A percentile compares a stretch with the other conserved stretches of the same genome.
phyloP scores from a whole-genome alignment of 2,329 filamentous ascomycete genomes.

The Phyllosticta ampelicida region DNA sequence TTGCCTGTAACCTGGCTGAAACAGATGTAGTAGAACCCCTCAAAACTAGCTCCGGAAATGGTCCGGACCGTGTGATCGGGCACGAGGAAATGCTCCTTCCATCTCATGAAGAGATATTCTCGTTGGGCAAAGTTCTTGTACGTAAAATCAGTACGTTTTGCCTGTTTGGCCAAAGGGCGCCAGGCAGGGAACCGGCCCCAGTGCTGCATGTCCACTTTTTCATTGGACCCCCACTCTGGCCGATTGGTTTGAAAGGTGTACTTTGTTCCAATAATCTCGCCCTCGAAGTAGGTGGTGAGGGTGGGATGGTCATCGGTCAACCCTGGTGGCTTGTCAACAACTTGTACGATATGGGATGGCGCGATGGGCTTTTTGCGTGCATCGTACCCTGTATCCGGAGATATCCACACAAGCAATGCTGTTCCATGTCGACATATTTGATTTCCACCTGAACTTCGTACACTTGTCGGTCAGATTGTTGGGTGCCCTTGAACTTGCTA shows the following conservation, averaged over 20 bases:
- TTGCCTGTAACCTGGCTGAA: slow-evolving; percentile 85
- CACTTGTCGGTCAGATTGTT: slow-evolving; percentile 82
- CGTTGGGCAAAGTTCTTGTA: slow-evolving; percentile 62
- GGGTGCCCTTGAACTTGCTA: slow-evolving; percentile 80
- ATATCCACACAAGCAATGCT: slow-evolving; percentile 92
- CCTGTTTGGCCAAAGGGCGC: slow-evolving; percentile 59
- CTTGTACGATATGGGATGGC: neutral
- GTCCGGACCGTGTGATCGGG: slow-evolving; percentile 87
- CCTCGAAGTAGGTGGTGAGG: slow-evolving; percentile 96
- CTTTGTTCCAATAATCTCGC: slow-evolving; percentile 91
- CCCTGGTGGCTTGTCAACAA: slow-evolving; percentile 42
- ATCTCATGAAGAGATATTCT: slow-evolving; percentile 95
- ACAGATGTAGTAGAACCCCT: slow-evolving; percentile 98
- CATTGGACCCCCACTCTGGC: slow-evolving; percentile 79
- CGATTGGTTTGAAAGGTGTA: slow-evolving; percentile 90
- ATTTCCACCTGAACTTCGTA: slow-evolving; percentile 97
- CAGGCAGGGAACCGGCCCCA: slow-evolving; percentile 88
- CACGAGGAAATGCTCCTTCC: slow-evolving; percentile 97
- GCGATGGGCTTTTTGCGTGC: neutral
- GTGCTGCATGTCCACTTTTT: slow-evolving; percentile 85
- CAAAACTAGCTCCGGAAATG: slow-evolving; percentile 90
- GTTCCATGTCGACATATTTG: slow-evolving; percentile 87
- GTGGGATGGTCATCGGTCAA: slow-evolving; percentile 93
- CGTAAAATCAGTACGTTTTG: slow-evolving; percentile 47
- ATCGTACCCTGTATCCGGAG: slow-evolving; percentile 78